A percentile compares a stretch with the other conserved stretches of the same genome.
These are phyloP conservation scores for Antitrichia curtipendula DNA, from an alignment of 225 moss, liverwort and hornwort species.

Conservation along the genomic window DNA sequence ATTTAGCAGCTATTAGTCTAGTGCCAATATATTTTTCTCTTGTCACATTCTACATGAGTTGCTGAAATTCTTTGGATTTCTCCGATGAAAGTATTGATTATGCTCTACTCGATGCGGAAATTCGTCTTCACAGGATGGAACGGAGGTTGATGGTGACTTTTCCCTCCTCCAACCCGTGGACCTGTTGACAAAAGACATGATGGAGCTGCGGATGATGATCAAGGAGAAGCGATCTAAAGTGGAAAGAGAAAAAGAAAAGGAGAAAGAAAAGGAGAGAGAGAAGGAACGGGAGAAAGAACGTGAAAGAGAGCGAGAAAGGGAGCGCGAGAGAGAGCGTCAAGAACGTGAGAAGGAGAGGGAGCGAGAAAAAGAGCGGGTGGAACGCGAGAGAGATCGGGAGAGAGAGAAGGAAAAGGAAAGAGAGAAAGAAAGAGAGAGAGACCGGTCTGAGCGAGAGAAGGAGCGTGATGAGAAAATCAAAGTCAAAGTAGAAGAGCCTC, in stretches of 20 bases:
- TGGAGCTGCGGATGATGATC: constrained; percentile 90
- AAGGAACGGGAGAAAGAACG: constrained; percentile 72
- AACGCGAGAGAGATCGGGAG: constrained; percentile 77
- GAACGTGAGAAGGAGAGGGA: constrained; percentile 82
- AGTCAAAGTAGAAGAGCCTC: constrained; percentile 46
- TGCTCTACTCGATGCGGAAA: background rate
- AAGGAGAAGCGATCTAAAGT: constrained; percentile 79
- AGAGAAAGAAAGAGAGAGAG: constrained; percentile 87
- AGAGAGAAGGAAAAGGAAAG: constrained; percentile 78
- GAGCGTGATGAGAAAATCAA: constrained; percentile 80
- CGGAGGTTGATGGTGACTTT: constrained; percentile 90
- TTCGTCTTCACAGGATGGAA: constrained; percentile 51
- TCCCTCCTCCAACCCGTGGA: constrained; percentile 94
- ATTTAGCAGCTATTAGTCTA: background rate
- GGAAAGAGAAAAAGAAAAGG: constrained; percentile 93
- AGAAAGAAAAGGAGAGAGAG: constrained; percentile 45
- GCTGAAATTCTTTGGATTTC: background rate
- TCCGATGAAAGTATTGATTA: background rate
- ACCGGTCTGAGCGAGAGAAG: constrained; percentile 70
- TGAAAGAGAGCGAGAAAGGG: constrained; percentile 65
- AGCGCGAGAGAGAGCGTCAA: constrained; percentile 62
- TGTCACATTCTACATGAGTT: background rate
- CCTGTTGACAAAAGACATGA: constrained; percentile 86
- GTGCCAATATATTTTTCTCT: background rate
- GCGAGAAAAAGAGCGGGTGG: constrained; percentile 58